These are phyloP conservation scores for Starmerella floricola DNA, from an alignment of 805 yeast genomes.

Conservation along the genomic window DNA sequence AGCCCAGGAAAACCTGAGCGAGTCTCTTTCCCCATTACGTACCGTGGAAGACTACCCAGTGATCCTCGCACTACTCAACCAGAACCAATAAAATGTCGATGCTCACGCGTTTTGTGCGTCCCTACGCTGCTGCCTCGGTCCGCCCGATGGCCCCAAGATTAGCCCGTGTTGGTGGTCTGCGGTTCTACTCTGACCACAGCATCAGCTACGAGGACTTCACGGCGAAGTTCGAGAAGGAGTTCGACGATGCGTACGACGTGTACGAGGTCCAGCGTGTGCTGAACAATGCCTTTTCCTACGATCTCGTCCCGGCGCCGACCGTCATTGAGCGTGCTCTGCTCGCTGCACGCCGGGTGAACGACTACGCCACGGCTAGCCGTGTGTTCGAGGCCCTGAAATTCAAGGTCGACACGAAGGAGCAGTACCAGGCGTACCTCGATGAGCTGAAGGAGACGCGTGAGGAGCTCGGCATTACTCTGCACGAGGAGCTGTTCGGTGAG, in stretches of 20 bases:
- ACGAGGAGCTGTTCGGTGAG: slow-evolving; percentile 63
- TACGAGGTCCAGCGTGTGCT: slow-evolving; percentile 87
- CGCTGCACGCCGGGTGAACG: slow-evolving; percentile 98
- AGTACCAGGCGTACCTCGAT: slow-evolving; percentile 90
- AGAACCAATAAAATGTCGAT: slow-evolving; percentile 2
- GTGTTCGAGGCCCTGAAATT: slow-evolving; percentile 90
- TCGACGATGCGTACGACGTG: slow-evolving; percentile 81
- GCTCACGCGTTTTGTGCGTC: slow-evolving; percentile 16
- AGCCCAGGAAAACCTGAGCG: not conserved
- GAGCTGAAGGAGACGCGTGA: slow-evolving; percentile 85
- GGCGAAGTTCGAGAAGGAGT: slow-evolving; percentile 76
- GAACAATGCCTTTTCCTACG: slow-evolving; percentile 96
- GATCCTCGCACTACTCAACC: not conserved
- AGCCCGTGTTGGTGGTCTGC: slow-evolving; percentile 11
- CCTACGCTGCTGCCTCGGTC: slow-evolving; percentile 15
- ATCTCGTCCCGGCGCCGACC: slow-evolving; percentile 94
- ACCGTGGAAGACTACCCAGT: not conserved
- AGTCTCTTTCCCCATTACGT: not conserved
- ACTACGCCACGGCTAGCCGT: slow-evolving; percentile 96
- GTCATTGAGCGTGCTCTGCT: slow-evolving; percentile 90
- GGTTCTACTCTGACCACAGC: slow-evolving; percentile 18
- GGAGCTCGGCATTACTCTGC: slow-evolving; percentile 84
- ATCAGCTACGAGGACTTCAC: slow-evolving; percentile 30
- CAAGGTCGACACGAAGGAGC: slow-evolving; percentile 90
- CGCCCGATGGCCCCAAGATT: slow-evolving; percentile 7